phyloP scores from a whole-genome alignment of 352 stramenopile species.

The Elongisporangium anandrum region DNA sequence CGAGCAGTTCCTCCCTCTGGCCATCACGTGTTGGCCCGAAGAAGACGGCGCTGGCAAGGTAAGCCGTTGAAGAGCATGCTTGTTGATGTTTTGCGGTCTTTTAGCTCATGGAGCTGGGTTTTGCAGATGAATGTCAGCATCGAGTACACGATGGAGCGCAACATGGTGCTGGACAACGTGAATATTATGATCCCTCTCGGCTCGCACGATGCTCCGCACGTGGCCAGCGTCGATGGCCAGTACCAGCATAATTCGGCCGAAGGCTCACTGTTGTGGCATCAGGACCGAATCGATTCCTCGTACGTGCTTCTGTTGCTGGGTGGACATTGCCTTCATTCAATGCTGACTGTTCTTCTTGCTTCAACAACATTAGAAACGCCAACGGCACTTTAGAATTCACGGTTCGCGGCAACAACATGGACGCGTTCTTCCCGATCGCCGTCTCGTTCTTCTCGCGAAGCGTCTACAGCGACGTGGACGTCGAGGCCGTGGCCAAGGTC shows the following conservation, averaged over 20 bases:
- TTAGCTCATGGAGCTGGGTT: not conserved
- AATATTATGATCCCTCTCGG: conserved; percentile 82
- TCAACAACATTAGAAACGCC: conserved; percentile 70
- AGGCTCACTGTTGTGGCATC: conserved; percentile 75
- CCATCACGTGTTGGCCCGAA: conserved; percentile 87
- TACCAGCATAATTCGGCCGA: conserved; percentile 84
- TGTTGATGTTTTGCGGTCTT: not conserved
- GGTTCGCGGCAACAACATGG: conserved; percentile 73
- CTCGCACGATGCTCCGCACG: conserved; percentile 57
- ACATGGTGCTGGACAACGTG: conserved; percentile 88
- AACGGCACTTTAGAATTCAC: conserved; percentile 77
- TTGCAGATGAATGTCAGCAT: conserved; percentile 79
- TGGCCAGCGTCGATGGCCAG: conserved; percentile 77
- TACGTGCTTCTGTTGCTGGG: conserved; percentile 28
- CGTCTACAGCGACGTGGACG: conserved; percentile 83
- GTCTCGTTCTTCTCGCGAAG: conserved; percentile 87
- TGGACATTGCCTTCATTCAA: not conserved
- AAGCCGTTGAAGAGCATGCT: not conserved
- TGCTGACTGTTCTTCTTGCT: conserved; percentile 9
- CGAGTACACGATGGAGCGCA: conserved; percentile 83
- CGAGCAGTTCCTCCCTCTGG: conserved; percentile 78
- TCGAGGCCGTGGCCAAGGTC: conserved; percentile 70
- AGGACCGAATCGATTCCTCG: conserved; percentile 68
- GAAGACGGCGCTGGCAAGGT: conserved; percentile 81
- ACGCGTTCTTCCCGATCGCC: conserved; percentile 85